Conservation (phyloP, 2,329 filamentous ascomycete genomes). For the Diaporthe humulicola region DNA sequence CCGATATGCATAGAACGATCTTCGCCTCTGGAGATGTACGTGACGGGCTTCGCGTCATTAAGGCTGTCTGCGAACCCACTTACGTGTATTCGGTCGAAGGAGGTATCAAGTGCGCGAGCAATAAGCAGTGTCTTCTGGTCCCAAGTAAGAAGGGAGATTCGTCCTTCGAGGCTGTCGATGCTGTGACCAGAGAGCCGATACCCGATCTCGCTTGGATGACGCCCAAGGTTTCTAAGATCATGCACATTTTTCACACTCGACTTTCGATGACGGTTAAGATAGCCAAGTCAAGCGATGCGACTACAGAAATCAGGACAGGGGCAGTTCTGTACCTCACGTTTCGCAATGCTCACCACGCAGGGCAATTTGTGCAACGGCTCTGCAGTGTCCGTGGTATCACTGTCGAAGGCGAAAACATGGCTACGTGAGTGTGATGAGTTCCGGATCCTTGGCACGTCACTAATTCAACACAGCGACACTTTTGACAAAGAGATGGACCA, state of each 20-base stretch:
- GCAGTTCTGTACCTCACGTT: slow-evolving; percentile 9
- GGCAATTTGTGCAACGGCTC: background rate
- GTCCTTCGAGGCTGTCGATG: slow-evolving; percentile 21
- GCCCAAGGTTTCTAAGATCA: slow-evolving; percentile 23
- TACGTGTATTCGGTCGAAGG: slow-evolving; percentile 21
- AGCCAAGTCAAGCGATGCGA: background rate
- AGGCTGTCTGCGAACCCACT: slow-evolving; percentile 33
- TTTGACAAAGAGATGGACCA: background rate
- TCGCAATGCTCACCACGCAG: slow-evolving; percentile 34
- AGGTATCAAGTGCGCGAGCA: background rate
- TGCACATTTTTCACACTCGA: background rate
- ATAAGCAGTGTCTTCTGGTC: slow-evolving; percentile 1
- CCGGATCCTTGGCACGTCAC: background rate
- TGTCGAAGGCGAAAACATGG: too few relatives aligned
- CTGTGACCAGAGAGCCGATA: background rate
- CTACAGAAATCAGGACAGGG: background rate
- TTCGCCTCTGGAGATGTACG: background rate
- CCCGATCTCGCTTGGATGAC: slow-evolving; percentile 34
- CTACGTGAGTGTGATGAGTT: slow-evolving; percentile 19
- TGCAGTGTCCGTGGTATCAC: background rate
- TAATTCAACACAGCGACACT: slow-evolving; percentile 3
- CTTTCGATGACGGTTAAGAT: slow-evolving; percentile 25
- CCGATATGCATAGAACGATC: slow-evolving; percentile 26
- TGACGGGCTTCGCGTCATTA: slow-evolving; percentile 8
- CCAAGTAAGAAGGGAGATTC: background rate